A percentile compares a stretch with the other conserved stretches of the same genome.
phyloP scores from a whole-genome alignment of 2,329 filamentous ascomycete species.

The Pseudogymnoascus sp. region DNA sequence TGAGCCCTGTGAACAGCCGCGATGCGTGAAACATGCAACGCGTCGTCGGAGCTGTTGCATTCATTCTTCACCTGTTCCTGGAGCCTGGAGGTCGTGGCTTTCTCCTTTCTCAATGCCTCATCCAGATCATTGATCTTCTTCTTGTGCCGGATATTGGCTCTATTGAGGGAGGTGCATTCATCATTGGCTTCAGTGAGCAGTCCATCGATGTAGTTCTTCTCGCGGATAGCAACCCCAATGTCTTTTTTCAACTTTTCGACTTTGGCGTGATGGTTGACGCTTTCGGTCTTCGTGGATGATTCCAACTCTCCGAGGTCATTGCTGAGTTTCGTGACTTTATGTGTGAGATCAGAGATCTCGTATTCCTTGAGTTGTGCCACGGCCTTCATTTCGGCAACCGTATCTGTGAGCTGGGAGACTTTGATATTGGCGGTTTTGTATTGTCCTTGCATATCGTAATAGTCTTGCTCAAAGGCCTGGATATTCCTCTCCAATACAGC shows the following conservation, averaged over 20 bases:
- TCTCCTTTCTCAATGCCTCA: not conserved
- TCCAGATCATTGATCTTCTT: not conserved
- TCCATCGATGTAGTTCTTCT: not conserved
- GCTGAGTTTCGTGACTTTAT: not conserved
- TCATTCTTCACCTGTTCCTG: not conserved
- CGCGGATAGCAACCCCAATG: not conserved
- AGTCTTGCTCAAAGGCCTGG: not conserved
- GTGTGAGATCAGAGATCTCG: not conserved
- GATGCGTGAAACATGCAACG: not conserved
- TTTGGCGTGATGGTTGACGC: not conserved
- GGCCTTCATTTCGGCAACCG: not conserved
- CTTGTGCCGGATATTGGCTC: not conserved
- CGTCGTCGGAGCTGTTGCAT: not conserved
- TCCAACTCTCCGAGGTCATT: not conserved
- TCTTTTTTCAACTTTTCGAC: not conserved
- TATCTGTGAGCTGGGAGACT: not conserved
- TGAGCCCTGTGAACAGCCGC: not conserved
- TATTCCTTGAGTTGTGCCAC: not conserved
- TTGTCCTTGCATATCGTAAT: not conserved
- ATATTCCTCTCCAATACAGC: not conserved
- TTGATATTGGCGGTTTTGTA: not conserved
- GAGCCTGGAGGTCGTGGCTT: not conserved
- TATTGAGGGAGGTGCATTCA: not conserved
- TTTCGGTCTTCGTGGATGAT: not conserved
- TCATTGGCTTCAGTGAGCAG: not conserved